Percentiles rank a stretch among this genome's conserved stretches.
phyloP scores from a whole-genome alignment of 1,284 basidiomycete genomes.

The Cryptococcus sp. region DNA sequence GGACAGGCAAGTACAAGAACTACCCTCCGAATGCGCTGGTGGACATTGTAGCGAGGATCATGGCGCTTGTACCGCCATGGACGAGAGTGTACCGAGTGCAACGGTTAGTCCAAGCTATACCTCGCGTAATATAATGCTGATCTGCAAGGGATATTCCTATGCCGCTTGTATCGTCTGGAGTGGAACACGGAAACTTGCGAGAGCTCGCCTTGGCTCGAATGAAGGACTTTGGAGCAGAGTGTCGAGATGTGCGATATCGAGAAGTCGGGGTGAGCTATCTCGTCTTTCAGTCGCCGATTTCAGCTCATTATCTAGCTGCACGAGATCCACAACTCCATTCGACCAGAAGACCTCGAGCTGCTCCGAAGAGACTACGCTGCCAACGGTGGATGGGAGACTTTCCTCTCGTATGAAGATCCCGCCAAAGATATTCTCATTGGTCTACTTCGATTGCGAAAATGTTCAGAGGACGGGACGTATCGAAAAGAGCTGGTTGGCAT shows the following conservation, averaged over 20 bases:
- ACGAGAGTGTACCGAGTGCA: constrained; percentile 97
- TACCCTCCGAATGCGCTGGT: constrained; percentile 98
- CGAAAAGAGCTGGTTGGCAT: constrained; percentile 81
- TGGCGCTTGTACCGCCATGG: constrained; percentile 97
- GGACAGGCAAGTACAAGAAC: constrained; percentile 95
- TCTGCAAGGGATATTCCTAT: constrained; percentile 80
- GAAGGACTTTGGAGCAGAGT: constrained; percentile 98
- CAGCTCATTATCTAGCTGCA: constrained; percentile 60
- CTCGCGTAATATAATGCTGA: neutral
- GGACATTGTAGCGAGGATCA: constrained; percentile 91
- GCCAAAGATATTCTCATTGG: constrained; percentile 95
- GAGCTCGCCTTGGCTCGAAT: constrained; percentile 94
- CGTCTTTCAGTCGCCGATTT: constrained; percentile 1
- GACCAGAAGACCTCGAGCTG: constrained; percentile 94
- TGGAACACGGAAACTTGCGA: constrained; percentile 96
- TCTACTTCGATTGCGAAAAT: constrained; percentile 85
- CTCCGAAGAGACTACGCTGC: constrained; percentile 93
- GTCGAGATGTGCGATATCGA: constrained; percentile 93
- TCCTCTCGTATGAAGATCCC: constrained; percentile 97
- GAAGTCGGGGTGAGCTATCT: constrained; percentile 81
- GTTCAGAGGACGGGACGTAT: constrained; percentile 93
- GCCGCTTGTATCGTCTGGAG: constrained; percentile 90
- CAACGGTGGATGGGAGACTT: constrained; percentile 99
- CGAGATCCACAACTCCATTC: constrained; percentile 97
- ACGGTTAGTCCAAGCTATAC: constrained; percentile 52